Percentiles rank a stretch among this genome's conserved stretches.
These are phyloP conservation scores for Durusdinium trenchii DNA, from an alignment of 73 alveolate genomes.

Conservation along the genomic window DNA sequence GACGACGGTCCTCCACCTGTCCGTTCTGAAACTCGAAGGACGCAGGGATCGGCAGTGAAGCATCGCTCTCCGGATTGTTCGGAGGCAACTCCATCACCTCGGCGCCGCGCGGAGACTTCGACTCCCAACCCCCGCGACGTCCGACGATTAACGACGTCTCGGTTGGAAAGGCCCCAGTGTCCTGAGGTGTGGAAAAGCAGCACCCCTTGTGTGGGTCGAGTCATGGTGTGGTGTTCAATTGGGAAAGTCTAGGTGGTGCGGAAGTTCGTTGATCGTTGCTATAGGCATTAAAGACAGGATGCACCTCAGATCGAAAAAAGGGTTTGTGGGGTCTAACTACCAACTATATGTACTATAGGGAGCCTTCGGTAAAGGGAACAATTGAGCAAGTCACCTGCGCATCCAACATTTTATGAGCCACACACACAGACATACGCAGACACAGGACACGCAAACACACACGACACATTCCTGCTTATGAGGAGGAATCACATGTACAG, in stretches of 20 bases:
- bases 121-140: background rate
- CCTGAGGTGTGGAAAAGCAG: background rate
- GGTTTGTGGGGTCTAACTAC: too few species aligned
- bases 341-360: too few species aligned
- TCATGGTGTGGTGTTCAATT: background rate
- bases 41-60: conserved; percentile 67
- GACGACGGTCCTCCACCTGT: background rate
- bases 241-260: background rate
- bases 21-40: conserved; percentile 50
- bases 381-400: too few species aligned
- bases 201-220: background rate
- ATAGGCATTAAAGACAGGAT: too few species aligned
- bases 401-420: too few species aligned
- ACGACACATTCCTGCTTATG: too few species aligned
- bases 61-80: conserved; percentile 50
- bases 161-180: background rate
- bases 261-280: too few species aligned
- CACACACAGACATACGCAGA: too few species aligned
- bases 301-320: too few species aligned
- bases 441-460: too few species aligned
- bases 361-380: too few species aligned
- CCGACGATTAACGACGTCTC: background rate
- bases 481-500: too few species aligned
- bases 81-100: conserved; percentile 56
- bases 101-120: background rate